Evolutionary conservation across 192 early-diverging fungal species (phyloP), one percentile per base, ranked within the genome.

Genomic region (Neocallimastix lanati): DNA sequence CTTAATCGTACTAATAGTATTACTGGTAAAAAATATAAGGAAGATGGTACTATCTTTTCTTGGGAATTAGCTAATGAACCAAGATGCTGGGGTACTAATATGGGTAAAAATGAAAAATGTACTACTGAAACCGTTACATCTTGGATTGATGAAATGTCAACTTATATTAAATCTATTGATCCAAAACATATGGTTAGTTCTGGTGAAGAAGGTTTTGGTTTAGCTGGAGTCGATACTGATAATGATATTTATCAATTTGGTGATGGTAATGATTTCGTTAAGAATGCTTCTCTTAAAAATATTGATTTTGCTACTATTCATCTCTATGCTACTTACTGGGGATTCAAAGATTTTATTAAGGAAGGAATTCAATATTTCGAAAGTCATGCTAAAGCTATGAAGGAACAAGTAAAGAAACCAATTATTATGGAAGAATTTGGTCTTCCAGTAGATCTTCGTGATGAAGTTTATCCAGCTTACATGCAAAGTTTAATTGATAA

Each of bases 121-220:
- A 78, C 76, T 12, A 79, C 82, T 36, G 14, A 76, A 2, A 78
- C 78, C 14, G n/a, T 86, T 29, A n/a, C n/a, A n/a, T n/a, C n/a
- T n/a, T n/a, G n/a, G n/a, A n/a, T n/a, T n/a, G n/a, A n/a, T n/a
- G n/a, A 82, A 77, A 29, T 78, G 29, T 87, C 92, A 13, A 36
- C 38, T 14, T 84, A 81, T 14, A 87, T 92, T 76, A 85, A 83
- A 79, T 29, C 81, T 27, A 77, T 88, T n/a, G 87, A 85, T 27
- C 80, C 86, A 13, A 78, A 84, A 35, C 92, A 92, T 80, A 81
- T 92, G 80, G 84, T 92, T 4, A 85, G 91, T 11, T 83, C 85
- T 6, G 92, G 92, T 12, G 86, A 88, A 9, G 92, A 92, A 83
- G 86, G 87, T n/a, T 77, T 87, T 88, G 11, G n/a, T n/a, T n/a